These are phyloP conservation scores for Yamadazyma conglobata DNA, from an alignment of 1,139 yeast genomes.

Conservation along the genomic window DNA sequence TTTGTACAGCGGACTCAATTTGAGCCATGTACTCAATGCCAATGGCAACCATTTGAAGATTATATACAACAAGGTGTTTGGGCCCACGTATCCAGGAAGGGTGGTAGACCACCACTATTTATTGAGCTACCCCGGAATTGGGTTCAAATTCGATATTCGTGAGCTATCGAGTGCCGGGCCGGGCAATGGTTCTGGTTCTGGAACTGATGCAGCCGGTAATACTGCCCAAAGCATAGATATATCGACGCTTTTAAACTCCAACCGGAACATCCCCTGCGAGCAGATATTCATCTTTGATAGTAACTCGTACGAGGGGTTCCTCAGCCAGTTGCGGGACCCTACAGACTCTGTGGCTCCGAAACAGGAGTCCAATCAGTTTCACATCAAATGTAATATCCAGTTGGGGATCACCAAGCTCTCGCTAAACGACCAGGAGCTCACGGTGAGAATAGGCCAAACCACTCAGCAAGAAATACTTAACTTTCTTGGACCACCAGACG, in stretches of 20 bases:
- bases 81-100: slow-evolving; percentile 61
- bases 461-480: slow-evolving; percentile 48
- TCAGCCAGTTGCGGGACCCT: slow-evolving; percentile 1
- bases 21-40: slow-evolving; percentile 4
- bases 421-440: slow-evolving; percentile 7
- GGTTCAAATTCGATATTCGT: slow-evolving; percentile 37
- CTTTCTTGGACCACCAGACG: slow-evolving; percentile 57
- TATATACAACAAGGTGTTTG: slow-evolving; percentile 55
- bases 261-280: slow-evolving; percentile 33
- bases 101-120: slow-evolving; percentile 26
- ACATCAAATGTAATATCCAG: slow-evolving; percentile 13
- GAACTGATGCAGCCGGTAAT: too few relatives aligned
- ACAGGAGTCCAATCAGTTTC: slow-evolving; percentile 4
- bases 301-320: slow-evolving; percentile 25
- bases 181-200: too few relatives aligned
- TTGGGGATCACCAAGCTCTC: slow-evolving; percentile 13
- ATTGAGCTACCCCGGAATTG: slow-evolving; percentile 54
- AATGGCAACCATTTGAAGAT: slow-evolving; percentile 25
- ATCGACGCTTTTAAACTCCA: slow-evolving; percentile 33
- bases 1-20: slow-evolving; percentile 29
- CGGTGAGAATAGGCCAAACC: slow-evolving; percentile 35
- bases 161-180: background rate
- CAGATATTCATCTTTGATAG: slow-evolving; percentile 37
- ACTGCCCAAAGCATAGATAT: slow-evolving; percentile 15
- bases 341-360: background rate